Evolutionary conservation across 2,329 filamentous ascomycete species (phyloP).

Genomic region (Pestalotiopsis sp.): DNA sequence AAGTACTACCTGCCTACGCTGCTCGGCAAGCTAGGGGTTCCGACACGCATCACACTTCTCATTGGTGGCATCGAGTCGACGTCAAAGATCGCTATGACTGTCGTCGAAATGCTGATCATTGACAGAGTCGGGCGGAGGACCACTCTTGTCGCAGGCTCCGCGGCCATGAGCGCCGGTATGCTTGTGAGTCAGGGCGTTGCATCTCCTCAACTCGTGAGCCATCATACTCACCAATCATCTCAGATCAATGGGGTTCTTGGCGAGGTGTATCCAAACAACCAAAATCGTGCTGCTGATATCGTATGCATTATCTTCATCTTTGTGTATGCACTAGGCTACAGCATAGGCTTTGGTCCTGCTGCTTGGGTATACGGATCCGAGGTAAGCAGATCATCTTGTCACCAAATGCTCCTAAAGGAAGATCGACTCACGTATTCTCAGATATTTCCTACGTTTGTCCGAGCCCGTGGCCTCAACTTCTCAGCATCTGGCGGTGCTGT

Average conservation of each 20-base stretch:
- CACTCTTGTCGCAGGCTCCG: conserved; percentile 51
- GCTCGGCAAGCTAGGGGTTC: conserved; percentile 52
- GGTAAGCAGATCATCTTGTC: conserved; percentile 32
- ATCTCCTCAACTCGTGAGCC: neutral
- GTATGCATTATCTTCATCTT: conserved; percentile 59
- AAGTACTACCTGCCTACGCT: conserved; percentile 62
- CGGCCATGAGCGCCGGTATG: conserved; percentile 56
- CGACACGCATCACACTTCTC: conserved; percentile 50
- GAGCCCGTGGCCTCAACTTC: conserved; percentile 58
- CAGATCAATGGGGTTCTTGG: conserved; percentile 59
- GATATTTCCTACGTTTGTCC: conserved; percentile 62
- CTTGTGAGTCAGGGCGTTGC: conserved; percentile 41
- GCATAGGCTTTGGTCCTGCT: conserved; percentile 58
- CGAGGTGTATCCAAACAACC: conserved; percentile 51
- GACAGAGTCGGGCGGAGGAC: conserved; percentile 52
- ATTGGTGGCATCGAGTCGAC: conserved; percentile 60
- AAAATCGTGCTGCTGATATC: conserved; percentile 50
- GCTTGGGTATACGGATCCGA: conserved; percentile 64
- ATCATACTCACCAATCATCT: neutral
- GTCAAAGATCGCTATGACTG: conserved; percentile 57
- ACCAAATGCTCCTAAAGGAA: neutral
- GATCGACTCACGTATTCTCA: conserved; percentile 17
- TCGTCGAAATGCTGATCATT: conserved; percentile 60
- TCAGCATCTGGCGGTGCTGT: conserved; percentile 57
- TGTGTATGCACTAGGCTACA: conserved; percentile 61